These are phyloP conservation scores for Luvunga scandens DNA, from an alignment of 345 rosid genomes.

Conservation along the genomic window DNA sequence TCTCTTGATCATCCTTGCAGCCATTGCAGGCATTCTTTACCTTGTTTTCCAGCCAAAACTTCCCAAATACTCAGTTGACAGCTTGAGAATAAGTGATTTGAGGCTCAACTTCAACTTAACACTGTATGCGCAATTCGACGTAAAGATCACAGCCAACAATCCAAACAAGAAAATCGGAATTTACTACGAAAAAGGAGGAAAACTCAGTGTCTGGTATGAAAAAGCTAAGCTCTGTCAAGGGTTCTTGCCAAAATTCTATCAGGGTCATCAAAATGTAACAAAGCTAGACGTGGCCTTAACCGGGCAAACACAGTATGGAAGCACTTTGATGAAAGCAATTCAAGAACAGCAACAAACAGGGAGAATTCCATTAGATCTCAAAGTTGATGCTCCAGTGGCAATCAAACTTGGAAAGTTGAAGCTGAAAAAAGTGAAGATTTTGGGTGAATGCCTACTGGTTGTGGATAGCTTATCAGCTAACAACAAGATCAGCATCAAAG, in stretches of 20 bases:
- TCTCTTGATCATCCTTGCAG: conserved; percentile 40
- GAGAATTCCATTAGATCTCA: conserved; percentile 69
- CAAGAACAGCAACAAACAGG: conserved; percentile 89
- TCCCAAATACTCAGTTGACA: conserved; percentile 67
- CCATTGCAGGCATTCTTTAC: conserved; percentile 51
- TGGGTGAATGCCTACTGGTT: conserved; percentile 67
- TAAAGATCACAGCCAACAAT: conserved; percentile 76
- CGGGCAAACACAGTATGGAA: conserved; percentile 60
- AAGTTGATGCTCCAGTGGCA: conserved; percentile 63
- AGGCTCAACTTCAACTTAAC: conserved; percentile 64
- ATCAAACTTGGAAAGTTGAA: conserved; percentile 68
- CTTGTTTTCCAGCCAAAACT: conserved; percentile 68
- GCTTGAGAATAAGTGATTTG: conserved; percentile 57
- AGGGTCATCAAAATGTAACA: conserved; percentile 72
- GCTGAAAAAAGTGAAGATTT: conserved; percentile 56
- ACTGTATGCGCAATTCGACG: conserved; percentile 62
- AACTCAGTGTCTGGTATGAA: conserved; percentile 62
- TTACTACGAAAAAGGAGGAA: conserved; percentile 69
- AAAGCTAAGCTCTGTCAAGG: conserved; percentile 68
- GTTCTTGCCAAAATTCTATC: conserved; percentile 73
- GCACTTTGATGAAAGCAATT: conserved; percentile 61
- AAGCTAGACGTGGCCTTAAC: conserved; percentile 54
- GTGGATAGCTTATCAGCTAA: conserved; percentile 71
- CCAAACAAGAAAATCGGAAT: conserved; percentile 85
- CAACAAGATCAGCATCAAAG: conserved; percentile 59